Percentiles rank a stretch among this genome's conserved stretches.
phyloP scores from a whole-genome alignment of 495 filamentous ascomycete genomes.

The Jackrogersella multiformis region DNA sequence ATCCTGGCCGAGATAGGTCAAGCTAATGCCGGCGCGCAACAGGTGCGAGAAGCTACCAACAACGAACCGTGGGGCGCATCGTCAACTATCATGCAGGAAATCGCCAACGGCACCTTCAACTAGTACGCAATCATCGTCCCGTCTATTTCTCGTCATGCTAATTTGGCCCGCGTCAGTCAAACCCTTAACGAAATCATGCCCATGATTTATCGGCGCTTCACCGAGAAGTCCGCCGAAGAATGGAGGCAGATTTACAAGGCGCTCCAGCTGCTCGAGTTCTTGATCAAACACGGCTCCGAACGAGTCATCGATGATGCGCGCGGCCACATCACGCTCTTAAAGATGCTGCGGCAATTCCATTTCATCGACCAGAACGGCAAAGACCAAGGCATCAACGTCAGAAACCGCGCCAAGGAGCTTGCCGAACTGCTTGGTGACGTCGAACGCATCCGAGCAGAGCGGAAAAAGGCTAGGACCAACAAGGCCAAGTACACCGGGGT shows the following conservation, averaged over 20 bases:
- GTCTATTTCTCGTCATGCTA: background rate
- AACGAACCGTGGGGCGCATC: constrained; percentile 98
- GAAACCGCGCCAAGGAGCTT: constrained; percentile 94
- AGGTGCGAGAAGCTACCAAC: constrained; percentile 97
- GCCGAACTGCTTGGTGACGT: constrained; percentile 94
- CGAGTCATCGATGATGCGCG: constrained; percentile 97
- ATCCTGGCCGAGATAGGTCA: background rate
- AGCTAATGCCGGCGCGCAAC: constrained; percentile 34
- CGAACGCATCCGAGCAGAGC: constrained; percentile 87
- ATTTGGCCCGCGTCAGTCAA: constrained; percentile 66
- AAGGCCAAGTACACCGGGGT: constrained; percentile 95
- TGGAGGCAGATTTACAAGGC: constrained; percentile 99
- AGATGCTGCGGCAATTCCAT: constrained; percentile 99
- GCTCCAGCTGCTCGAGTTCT: constrained; percentile 94
- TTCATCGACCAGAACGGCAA: constrained; percentile 96
- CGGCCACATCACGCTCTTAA: constrained; percentile 90
- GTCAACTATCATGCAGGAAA: constrained; percentile 89
- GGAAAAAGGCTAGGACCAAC: constrained; percentile 91
- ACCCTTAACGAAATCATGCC: constrained; percentile 99
- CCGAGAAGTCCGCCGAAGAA: constrained; percentile 96
- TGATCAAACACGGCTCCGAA: constrained; percentile 98
- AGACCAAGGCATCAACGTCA: constrained; percentile 97
- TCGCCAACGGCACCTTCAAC: constrained; percentile 96
- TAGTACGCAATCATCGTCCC: constrained; percentile 70
- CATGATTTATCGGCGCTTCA: constrained; percentile 99